Conservation (phyloP, 768 basidiomycete species). For the Boletus coccyginus region DNA sequence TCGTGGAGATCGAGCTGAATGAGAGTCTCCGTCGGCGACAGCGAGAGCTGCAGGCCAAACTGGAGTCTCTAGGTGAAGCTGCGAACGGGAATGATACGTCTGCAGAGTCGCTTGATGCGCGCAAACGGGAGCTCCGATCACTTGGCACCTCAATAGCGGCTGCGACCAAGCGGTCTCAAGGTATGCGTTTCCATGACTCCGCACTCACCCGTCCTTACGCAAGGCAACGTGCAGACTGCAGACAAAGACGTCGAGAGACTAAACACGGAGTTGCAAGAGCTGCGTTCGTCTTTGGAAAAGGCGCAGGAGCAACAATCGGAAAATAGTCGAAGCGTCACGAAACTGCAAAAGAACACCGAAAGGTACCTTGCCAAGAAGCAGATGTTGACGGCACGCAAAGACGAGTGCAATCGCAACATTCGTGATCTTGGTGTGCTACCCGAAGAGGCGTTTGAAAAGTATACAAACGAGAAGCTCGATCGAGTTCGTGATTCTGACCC, state of each 20-base stretch:
- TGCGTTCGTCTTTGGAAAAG: constrained; percentile 63
- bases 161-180: constrained; percentile 61
- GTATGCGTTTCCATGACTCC: constrained; percentile 29
- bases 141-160: constrained; percentile 66
- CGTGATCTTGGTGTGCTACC: constrained; percentile 95
- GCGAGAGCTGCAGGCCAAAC: constrained; percentile 71
- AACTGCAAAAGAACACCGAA: constrained; percentile 93
- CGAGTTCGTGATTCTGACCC: constrained; percentile 49
- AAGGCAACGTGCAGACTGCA: constrained; percentile 42
- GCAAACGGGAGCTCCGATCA: constrained; percentile 63
- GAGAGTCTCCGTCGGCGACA: constrained; percentile 80
- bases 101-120: constrained; percentile 63
- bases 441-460: constrained; percentile 96
- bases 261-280: constrained; percentile 61
- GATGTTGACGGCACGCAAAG: constrained; percentile 79
- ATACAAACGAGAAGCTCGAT: constrained; percentile 84
- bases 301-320: constrained; percentile 82
- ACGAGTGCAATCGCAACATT: constrained; percentile 94
- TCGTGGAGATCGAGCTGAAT: constrained; percentile 89
- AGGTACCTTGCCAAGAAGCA: constrained; percentile 91
- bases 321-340: constrained; percentile 81
- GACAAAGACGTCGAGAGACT: constrained; percentile 73
- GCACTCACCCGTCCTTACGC: neutral
- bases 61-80: constrained; percentile 72
- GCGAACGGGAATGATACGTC: constrained; percentile 55